A percentile compares a stretch with the other conserved stretches of the same genome.
Conservation (phyloP, 2,329 filamentous ascomycete species). For the Epichloe coenophiala region DNA sequence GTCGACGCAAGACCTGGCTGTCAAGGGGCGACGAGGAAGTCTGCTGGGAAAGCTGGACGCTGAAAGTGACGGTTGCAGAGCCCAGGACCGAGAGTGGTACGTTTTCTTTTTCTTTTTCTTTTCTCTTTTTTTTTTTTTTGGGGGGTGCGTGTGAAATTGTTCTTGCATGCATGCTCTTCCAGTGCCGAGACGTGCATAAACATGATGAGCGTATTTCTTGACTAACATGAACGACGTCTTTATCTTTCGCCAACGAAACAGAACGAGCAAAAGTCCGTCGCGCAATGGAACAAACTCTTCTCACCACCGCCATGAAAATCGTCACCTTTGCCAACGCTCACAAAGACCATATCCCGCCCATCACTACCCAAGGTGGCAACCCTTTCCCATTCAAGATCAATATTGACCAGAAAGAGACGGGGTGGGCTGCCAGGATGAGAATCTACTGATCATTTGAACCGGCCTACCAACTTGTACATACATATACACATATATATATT, state of each 20-base stretch:
- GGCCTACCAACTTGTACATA: too few species aligned
- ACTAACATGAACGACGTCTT: not conserved
- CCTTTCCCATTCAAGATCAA: constrained; percentile 92
- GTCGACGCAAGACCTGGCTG: constrained; percentile 66
- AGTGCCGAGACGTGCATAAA: too few species aligned
- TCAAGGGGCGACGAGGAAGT: constrained; percentile 80
- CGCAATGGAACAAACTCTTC: constrained; percentile 81
- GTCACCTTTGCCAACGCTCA: constrained; percentile 75
- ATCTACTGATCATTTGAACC: constrained; percentile 38
- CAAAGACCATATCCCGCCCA: constrained; percentile 93
- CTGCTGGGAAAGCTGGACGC: constrained; percentile 92
- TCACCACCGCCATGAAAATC: constrained; percentile 80
- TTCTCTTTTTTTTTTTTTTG: not conserved
- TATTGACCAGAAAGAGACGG: constrained; percentile 65
- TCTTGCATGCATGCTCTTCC: too few species aligned
- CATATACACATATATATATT: not conserved
- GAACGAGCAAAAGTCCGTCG: constrained; percentile 79
- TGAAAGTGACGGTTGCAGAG: constrained; percentile 86
- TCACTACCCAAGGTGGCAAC: constrained; percentile 85
- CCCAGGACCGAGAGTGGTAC: constrained; percentile 77
- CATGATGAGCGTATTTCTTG: too few species aligned
- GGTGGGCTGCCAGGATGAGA: constrained; percentile 69
- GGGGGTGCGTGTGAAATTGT: too few species aligned
- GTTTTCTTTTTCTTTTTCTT: constrained; percentile 13
- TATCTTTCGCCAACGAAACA: constrained; percentile 19